Evolutionary conservation across 331 rosid species (phyloP).

Genomic region (Cydonia oblonga): DNA sequence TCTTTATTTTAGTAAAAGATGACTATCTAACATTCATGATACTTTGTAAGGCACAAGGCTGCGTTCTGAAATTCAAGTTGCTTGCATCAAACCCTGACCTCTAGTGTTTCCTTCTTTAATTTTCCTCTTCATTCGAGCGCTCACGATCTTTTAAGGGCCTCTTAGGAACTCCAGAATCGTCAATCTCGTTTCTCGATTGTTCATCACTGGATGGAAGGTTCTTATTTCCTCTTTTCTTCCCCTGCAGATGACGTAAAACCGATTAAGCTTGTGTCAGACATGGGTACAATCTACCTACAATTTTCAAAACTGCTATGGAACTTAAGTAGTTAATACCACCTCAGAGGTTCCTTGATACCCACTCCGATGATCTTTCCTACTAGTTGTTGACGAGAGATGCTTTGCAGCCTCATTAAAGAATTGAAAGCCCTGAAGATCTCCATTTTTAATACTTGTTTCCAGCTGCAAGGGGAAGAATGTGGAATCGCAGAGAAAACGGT

Average conservation of each 20-base stretch:
- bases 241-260: constrained; percentile 26
- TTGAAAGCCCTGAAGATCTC: constrained; percentile 67
- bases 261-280: constrained; percentile 5
- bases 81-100: neutral
- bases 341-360: constrained; percentile 28
- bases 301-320: neutral
- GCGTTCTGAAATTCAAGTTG: neutral
- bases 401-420: constrained; percentile 39
- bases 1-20: neutral
- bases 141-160: constrained; percentile 20
- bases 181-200: constrained; percentile 30
- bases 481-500: neutral
- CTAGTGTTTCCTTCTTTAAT: constrained; percentile 36
- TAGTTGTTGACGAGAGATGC: constrained; percentile 18
- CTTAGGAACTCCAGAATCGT: constrained; percentile 35
- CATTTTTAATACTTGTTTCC: constrained; percentile 76
- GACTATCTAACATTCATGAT: neutral
- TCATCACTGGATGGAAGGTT: constrained; percentile 46
- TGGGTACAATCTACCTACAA: neutral
- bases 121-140: constrained; percentile 27
- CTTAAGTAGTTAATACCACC: constrained; percentile 24
- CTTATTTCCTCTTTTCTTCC: constrained; percentile 24
- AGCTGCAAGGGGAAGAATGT: constrained; percentile 33
- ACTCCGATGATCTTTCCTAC: constrained; percentile 18
- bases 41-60: neutral